Evolutionary conservation across 1,139 yeast species (phyloP).

Genomic region (Sugiyamaella neomexicana): DNA sequence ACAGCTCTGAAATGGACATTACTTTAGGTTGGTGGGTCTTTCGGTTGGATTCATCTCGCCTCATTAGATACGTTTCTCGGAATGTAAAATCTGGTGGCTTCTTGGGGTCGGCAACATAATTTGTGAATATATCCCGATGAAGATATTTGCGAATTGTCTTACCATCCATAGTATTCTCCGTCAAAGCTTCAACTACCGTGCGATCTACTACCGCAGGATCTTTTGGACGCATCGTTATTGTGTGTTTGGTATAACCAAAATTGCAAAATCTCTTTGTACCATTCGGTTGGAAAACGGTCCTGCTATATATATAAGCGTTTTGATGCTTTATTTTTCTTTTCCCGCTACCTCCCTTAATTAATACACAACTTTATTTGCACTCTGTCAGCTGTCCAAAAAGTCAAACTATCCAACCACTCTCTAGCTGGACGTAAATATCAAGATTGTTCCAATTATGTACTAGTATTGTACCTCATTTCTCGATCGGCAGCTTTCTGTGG

Average conservation of each 20-base stretch:
- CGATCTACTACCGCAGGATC: not conserved
- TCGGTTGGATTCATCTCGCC: slow-evolving; percentile 26
- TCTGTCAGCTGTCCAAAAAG: slow-evolving; percentile 5
- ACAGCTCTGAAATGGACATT: slow-evolving; percentile 8
- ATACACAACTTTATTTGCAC: not conserved
- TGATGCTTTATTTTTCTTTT: not conserved
- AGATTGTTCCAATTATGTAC: slow-evolving; percentile 5
- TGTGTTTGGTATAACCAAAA: not conserved
- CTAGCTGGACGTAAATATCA: not conserved
- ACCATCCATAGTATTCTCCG: not conserved
- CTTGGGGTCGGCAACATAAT: slow-evolving; percentile 27
- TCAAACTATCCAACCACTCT: not conserved
- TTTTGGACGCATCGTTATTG: not conserved
- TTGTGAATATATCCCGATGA: slow-evolving; percentile 38
- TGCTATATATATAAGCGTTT: not conserved
- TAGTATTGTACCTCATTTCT: not conserved
- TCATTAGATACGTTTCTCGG: slow-evolving; percentile 31
- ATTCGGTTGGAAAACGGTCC: not conserved
- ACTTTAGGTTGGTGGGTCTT: slow-evolving; percentile 3
- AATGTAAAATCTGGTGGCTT: slow-evolving; percentile 26
- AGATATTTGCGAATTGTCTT: slow-evolving; percentile 29
- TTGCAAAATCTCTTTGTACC: not conserved
- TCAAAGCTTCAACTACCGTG: too few relatives aligned
- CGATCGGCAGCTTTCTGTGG: not conserved
- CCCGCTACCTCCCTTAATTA: not conserved